These are phyloP conservation scores for Aureobasidium lini DNA, from an alignment of 2,329 filamentous ascomycete species.

Conservation along the genomic window DNA sequence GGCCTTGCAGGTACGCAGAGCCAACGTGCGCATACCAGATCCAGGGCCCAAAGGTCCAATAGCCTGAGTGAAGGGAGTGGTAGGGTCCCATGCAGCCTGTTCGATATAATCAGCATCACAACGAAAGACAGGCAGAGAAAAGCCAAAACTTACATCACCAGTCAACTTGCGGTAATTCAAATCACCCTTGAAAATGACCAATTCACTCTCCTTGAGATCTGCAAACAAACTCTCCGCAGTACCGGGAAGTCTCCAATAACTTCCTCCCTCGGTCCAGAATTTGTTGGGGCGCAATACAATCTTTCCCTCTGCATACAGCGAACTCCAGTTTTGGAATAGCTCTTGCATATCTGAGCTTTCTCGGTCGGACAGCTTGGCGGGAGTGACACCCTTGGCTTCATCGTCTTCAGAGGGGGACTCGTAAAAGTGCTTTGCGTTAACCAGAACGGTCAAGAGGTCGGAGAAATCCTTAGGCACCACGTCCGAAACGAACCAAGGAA, in stretches of 20 bases:
- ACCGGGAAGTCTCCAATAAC: slow-evolving; percentile 78
- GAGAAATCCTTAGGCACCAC: slow-evolving; percentile 81
- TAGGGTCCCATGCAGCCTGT: slow-evolving; percentile 72
- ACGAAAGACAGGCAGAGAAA: neutral
- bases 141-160: slow-evolving; percentile 60
- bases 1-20: slow-evolving; percentile 90
- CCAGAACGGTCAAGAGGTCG: slow-evolving; percentile 73
- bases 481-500: slow-evolving; percentile 98
- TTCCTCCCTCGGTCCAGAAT: slow-evolving; percentile 86
- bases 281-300: slow-evolving; percentile 73
- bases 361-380: slow-evolving; percentile 55
- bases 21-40: slow-evolving; percentile 76
- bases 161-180: slow-evolving; percentile 93
- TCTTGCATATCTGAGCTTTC: slow-evolving; percentile 64
- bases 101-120: neutral
- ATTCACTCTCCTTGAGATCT: slow-evolving; percentile 73
- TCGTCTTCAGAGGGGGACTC: slow-evolving; percentile 63
- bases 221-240: slow-evolving; percentile 60
- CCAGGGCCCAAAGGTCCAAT: slow-evolving; percentile 77
- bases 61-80: slow-evolving; percentile 76
- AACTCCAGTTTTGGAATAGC: slow-evolving; percentile 74
- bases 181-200: slow-evolving; percentile 96
- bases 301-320: slow-evolving; percentile 74
- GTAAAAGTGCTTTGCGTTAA: slow-evolving; percentile 71
- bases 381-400: slow-evolving; percentile 45